These are phyloP conservation scores for Cucurbita ficifolia DNA, from an alignment of 306 rosid species.

Conservation along the genomic window DNA sequence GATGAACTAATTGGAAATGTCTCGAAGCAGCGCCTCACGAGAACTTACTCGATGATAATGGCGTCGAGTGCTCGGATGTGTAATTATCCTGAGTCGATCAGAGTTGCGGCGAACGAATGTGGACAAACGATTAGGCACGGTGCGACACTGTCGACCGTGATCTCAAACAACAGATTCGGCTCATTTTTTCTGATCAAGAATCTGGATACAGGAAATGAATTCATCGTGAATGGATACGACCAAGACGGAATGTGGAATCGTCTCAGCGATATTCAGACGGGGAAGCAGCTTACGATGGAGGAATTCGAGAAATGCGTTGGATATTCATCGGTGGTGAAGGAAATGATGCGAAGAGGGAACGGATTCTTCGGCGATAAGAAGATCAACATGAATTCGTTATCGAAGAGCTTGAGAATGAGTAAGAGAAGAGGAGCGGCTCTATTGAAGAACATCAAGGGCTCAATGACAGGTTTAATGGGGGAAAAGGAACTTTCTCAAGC, in stretches of 20 bases:
- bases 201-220: slow-evolving; percentile 71
- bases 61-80: neutral
- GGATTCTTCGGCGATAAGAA: slow-evolving; percentile 19
- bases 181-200: slow-evolving; percentile 66
- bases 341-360: slow-evolving; percentile 43
- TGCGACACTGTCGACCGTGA: slow-evolving; percentile 3
- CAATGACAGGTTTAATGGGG: slow-evolving; percentile 41
- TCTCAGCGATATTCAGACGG: slow-evolving; percentile 62
- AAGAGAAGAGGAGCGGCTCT: slow-evolving; percentile 57
- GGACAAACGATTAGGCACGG: neutral
- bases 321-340: slow-evolving; percentile 49
- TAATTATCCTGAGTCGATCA: neutral
- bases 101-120: slow-evolving; percentile 1
- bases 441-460: slow-evolving; percentile 54
- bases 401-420: slow-evolving; percentile 53
- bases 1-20: slow-evolving; percentile 30
- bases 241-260: slow-evolving; percentile 72
- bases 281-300: slow-evolving; percentile 72
- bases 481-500: slow-evolving; percentile 24
- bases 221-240: slow-evolving; percentile 50
- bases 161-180: slow-evolving; percentile 14
- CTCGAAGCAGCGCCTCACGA: slow-evolving; percentile 51
- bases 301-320: slow-evolving; percentile 67
- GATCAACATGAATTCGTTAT: slow-evolving; percentile 17
- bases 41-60: slow-evolving; percentile 24